phyloP scores from a whole-genome alignment of 225 moss, liverwort and hornwort species.

The Pleurozium schreberi region DNA sequence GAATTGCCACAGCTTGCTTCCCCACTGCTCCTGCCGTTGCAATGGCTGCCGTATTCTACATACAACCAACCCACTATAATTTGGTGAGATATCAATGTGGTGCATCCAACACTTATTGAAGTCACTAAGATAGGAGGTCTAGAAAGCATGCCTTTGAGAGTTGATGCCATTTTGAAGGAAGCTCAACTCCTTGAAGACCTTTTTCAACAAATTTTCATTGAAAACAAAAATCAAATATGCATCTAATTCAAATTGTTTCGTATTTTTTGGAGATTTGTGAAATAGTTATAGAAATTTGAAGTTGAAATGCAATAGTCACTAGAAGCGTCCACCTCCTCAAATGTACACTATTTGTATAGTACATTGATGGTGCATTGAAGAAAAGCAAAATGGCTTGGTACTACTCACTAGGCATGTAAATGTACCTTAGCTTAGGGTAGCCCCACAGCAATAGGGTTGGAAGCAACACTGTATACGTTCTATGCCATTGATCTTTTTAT shows the following conservation, averaged over 20 bases:
- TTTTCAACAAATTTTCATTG: background rate
- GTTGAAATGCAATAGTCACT: background rate
- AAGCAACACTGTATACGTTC: too few species aligned
- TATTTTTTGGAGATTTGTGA: background rate
- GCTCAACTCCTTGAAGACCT: background rate
- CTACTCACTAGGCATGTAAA: too few species aligned
- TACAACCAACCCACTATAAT: background rate
- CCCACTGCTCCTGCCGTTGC: background rate
- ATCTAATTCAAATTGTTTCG: background rate
- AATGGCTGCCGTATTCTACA: constrained; percentile 1
- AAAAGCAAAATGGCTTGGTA: background rate
- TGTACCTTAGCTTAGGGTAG: too few species aligned
- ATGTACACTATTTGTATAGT: too few species aligned
- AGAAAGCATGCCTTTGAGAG: background rate
- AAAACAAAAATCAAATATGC: too few species aligned
- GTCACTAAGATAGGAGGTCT: background rate
- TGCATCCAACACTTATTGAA: background rate
- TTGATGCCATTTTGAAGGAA: background rate
- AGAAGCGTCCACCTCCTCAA: too few species aligned
- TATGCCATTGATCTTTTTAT: too few species aligned
- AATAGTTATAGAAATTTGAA: background rate
- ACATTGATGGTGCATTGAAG: background rate
- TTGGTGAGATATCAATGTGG: background rate
- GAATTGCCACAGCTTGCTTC: constrained; percentile 20
- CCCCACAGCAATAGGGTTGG: too few species aligned